Base-by-base conservation (phyloP, 1,284 basidiomycete species). In the Tylopilus microsporus region DNA sequence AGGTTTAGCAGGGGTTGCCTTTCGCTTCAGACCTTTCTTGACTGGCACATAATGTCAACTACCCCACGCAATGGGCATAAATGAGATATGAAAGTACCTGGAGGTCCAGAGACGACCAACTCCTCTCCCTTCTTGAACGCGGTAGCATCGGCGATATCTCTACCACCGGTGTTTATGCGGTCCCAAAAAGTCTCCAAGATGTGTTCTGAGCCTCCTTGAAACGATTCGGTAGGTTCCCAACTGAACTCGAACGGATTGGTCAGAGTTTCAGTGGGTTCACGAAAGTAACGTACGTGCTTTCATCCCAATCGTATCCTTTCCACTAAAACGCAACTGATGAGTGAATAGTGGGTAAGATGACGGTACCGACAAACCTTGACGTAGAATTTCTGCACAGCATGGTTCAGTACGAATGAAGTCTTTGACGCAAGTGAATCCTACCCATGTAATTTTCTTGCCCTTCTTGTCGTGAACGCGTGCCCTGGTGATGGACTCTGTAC, bases 181-280 rank as follows among this genome's bases (percentile, higher is more conserved):
- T 75, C 69, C 87, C 87, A 89, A 62, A 90, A 90, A 1, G 67
- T 66, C 16, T 78, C 69, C 12, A 89, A 63, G 25, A 86, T 76
- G 53, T 82, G 76, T 61, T 84, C 80, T 4, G 85, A 85, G 10
- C 78, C 82, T 13, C 60, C 71, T 45, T 70, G 68, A 61, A 90
- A 88, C 9, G 84, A 86, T 49, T 80, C 76, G 16, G 73, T 68
- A 8, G 87, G 87, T 63, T 90, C 87, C 87, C 87, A 89, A 16
- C 86, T 89, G 55, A 39, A 55, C 34, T 36, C 55, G 41, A 43
- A 49, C 19, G 15, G 25, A 57, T 68, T 57, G n/a, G 47, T 59
- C 11, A 59, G 53, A 39, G 55, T 9, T 32, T 18, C 30, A 39
- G 42, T n/a, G 21, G 30, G 45, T 32, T 49, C 50, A 49, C 25